phyloP scores from a whole-genome alignment of 1,139 yeast species.

The Candida tetrigidarum region DNA sequence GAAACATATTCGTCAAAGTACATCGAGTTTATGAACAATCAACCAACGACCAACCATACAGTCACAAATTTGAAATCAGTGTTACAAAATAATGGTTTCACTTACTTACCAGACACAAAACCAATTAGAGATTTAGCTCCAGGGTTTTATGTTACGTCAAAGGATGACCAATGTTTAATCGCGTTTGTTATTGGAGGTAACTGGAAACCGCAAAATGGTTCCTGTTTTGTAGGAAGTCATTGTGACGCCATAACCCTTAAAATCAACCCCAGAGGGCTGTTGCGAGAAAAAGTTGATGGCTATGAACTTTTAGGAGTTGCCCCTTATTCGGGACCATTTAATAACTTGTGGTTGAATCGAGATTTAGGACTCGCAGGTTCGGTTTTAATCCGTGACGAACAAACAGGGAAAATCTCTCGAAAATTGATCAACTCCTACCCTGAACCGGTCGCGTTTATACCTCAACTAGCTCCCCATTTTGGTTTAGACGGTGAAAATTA shows the following conservation, averaged over 20 bases:
- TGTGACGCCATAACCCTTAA: constrained; percentile 61
- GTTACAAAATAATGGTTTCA: constrained; percentile 55
- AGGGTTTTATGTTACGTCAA: constrained; percentile 51
- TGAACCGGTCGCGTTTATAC: constrained; percentile 66
- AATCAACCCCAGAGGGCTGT: constrained; percentile 49
- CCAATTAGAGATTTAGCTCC: constrained; percentile 39
- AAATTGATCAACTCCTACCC: constrained; percentile 60
- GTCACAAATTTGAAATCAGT: constrained; percentile 46
- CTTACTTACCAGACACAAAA: constrained; percentile 53
- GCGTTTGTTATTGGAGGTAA: constrained; percentile 61
- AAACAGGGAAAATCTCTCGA: constrained; percentile 37
- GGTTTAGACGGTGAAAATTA: constrained; percentile 58
- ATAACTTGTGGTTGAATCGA: constrained; percentile 64
- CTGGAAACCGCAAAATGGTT: constrained; percentile 61
- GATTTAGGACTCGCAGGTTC: constrained; percentile 72
- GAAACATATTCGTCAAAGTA: constrained; percentile 50
- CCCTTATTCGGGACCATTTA: constrained; percentile 64
- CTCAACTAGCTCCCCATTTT: constrained; percentile 69
- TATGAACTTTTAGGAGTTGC: constrained; percentile 69
- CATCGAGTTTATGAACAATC: constrained; percentile 59
- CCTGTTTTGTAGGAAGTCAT: constrained; percentile 64
- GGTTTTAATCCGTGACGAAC: constrained; percentile 43
- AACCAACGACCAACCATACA: constrained; percentile 69
- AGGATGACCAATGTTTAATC: constrained; percentile 58
- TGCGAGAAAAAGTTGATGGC: constrained; percentile 51